Percentiles rank a stretch among this genome's conserved stretches.
phyloP scores from a whole-genome alignment of 176 grass and related monocot genomes.

The Melocanna baccifera region DNA sequence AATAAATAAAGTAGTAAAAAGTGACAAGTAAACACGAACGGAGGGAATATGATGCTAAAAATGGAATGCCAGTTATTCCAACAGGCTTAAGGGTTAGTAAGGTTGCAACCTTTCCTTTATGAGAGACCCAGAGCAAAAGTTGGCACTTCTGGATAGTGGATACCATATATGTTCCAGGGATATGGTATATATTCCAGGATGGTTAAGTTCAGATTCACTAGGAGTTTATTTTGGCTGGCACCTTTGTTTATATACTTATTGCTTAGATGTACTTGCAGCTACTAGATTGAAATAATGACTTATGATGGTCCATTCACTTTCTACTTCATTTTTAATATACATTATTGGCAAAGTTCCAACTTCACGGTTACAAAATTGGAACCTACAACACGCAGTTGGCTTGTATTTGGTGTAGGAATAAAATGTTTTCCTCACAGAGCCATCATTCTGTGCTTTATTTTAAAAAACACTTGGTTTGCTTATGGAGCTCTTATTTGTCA shows the following conservation, averaged over 20 bases:
- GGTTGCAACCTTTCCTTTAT: conserved; percentile 7
- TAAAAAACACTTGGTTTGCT: not conserved
- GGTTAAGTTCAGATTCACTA: not conserved
- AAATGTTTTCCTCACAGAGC: not conserved
- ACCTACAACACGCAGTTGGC: not conserved
- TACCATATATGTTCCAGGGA: conserved; percentile 12
- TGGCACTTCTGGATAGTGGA: conserved; percentile 9
- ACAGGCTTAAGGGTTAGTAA: not conserved
- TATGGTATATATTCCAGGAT: not conserved
- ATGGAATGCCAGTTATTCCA: not conserved
- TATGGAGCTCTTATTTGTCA: conserved; percentile 7
- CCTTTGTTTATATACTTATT: not conserved
- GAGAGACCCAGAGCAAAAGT: not conserved
- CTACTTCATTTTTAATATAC: not conserved
- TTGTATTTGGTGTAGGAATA: conserved; percentile 11
- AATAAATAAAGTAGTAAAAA: no score
- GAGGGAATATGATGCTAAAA: not conserved
- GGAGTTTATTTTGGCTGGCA: conserved; percentile 8
- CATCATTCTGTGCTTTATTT: conserved; percentile 14
- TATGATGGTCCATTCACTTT: conserved; percentile 6
- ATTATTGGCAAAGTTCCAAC: not conserved
- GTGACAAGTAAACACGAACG: no score
- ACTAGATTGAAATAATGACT: conserved; percentile 13
- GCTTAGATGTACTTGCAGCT: not conserved
- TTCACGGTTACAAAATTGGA: not conserved